These are phyloP conservation scores for Lactarius hengduanensis DNA, from an alignment of 768 basidiomycete species.

Conservation along the genomic window DNA sequence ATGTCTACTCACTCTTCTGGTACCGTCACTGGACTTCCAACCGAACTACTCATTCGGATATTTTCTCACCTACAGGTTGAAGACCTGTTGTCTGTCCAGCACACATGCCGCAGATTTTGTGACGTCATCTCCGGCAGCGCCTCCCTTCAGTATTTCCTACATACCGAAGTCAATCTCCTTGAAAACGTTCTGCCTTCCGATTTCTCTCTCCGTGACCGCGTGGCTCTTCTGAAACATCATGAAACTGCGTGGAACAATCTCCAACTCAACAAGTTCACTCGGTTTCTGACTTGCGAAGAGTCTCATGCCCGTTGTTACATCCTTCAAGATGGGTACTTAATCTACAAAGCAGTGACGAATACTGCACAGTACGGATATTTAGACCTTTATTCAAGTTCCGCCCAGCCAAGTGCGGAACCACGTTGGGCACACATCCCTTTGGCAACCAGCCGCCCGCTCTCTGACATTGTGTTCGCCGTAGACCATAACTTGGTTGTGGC, in stretches of 20 bases:
- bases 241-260: background rate
- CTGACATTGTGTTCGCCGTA: conserved; percentile 10
- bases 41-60: background rate
- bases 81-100: conserved; percentile 5
- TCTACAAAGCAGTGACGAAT: too few species aligned
- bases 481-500: conserved; percentile 20
- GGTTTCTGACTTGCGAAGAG: too few species aligned
- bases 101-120: background rate
- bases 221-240: background rate
- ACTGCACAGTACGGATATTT: too few species aligned
- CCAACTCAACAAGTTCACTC: background rate
- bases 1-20: too few species aligned
- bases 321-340: too few species aligned
- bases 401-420: too few species aligned
- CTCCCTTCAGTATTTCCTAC: conserved; percentile 7
- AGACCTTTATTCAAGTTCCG: too few species aligned
- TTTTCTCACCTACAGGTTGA: background rate
- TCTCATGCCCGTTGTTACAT: too few species aligned
- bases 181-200: background rate
- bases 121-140: background rate
- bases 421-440: too few species aligned
- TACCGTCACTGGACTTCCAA: too few species aligned
- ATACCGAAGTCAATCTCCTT: background rate
- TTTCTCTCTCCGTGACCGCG: background rate
- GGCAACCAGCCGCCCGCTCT: background rate